Base-by-base conservation (phyloP, 108 stramenopile species). In the Pseudonitzschia multiseries region DNA sequence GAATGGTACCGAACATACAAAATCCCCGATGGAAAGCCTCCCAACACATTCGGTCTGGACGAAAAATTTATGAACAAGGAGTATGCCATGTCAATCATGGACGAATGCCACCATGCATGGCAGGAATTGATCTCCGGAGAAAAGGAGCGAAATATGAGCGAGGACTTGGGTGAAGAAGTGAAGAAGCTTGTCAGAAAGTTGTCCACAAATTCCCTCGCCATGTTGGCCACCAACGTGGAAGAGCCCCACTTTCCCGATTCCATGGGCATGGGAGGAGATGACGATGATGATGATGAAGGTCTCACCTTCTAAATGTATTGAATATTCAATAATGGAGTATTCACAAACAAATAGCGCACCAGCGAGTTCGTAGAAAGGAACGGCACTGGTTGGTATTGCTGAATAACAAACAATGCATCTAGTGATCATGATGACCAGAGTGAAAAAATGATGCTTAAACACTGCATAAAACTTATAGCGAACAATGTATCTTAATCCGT, bases 1-100 rank as follows among this genome's bases (percentile, higher is more conserved):
- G 97, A 98, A 82, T 99, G 98, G 98, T 97, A 97, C 85, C 84
- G 97, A 46, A 98, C 97, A 50, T 99, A 99, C 92, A 99, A 99
- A 82, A 95, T 98, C 54, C 96, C 97, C 21, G 98, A 99, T 76
- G 98, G 98, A 56, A 99, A 99, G 83, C 97, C 97, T 50, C 91
- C 90, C 17, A 99, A 99, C 80, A 83, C 84, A 13, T 98, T 99
- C 68, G 96, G 92, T 12, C 77, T 97, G 57, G 96, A 88, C 73
- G 99, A 97, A 80, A 67, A 81, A 59, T 99, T 94, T 82, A 98
- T 97, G 96, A 79, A 89, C 79, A 90, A 89, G 68, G 80, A 78
- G 32, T 97, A 96, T 77, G 97, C 98, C 59, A 82, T 90, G 65
- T 77, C 91, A 62, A 82, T 99, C 53, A 87, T 96, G 69, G 81